Evolutionary conservation across 768 basidiomycete genomes (phyloP).

Genomic region (Termitomyces sp.): DNA sequence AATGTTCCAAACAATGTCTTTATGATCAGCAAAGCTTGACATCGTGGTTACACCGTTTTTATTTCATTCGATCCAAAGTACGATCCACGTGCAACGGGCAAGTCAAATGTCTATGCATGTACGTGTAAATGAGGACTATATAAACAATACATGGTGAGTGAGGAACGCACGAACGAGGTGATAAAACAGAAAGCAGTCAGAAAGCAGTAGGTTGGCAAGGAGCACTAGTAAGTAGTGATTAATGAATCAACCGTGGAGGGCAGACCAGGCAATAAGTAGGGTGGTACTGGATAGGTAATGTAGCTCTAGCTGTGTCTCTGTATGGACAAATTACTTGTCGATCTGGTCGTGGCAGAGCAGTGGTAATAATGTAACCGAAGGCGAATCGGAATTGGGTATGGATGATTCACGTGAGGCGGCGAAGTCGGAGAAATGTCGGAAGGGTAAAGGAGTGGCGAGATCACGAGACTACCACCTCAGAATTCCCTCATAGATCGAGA

Average conservation of each 20-base stretch:
- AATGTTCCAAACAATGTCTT: no score
- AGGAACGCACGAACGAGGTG: neutral
- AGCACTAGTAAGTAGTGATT: slow-evolving; percentile 1
- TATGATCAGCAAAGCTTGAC: no score
- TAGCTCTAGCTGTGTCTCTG: neutral
- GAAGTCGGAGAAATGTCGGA: neutral
- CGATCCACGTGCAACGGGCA: no score
- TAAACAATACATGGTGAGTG: neutral
- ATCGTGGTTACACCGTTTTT: no score
- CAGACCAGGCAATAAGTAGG: neutral
- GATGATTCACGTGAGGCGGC: neutral
- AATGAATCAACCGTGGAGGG: neutral
- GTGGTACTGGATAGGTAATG: neutral
- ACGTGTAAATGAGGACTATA: neutral
- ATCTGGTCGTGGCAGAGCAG: no score
- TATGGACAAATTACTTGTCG: neutral
- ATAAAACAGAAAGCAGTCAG: neutral
- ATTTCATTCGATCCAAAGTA: no score
- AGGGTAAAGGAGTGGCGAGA: no score
- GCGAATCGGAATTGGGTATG: neutral
- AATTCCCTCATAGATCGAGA: no score
- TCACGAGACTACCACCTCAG: no score
- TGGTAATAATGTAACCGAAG: neutral
- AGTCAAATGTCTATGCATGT: no score
- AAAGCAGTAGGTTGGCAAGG: neutral